These are phyloP conservation scores for Aspergillus ostianus DNA, from an alignment of 495 filamentous ascomycete genomes.

Conservation along the genomic window DNA sequence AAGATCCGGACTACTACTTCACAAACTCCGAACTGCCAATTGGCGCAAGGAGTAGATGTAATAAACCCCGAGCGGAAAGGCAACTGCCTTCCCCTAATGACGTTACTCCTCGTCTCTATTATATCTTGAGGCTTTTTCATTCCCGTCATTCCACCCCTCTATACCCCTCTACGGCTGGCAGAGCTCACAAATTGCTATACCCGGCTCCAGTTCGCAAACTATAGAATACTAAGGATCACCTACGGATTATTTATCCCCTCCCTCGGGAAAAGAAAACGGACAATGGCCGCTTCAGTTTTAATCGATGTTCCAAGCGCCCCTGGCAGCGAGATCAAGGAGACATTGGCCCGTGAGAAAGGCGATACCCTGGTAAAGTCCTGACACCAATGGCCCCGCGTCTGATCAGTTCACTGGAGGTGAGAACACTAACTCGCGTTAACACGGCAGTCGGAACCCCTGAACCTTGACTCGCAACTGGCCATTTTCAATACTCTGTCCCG, in stretches of 20 bases:
- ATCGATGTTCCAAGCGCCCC: conserved; percentile 3
- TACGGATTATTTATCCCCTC: neutral
- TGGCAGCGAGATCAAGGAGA: conserved; percentile 1
- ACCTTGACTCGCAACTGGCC: neutral
- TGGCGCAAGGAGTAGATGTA: neutral
- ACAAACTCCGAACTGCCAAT: conserved; percentile 3
- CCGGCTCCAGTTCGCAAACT: too few species aligned
- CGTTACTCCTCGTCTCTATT: conserved; percentile 1
- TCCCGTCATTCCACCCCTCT: neutral
- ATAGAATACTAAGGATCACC: neutral
- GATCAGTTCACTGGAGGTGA: conserved; percentile 1
- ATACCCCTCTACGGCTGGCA: too few species aligned
- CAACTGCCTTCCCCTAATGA: neutral
- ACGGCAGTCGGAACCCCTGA: neutral
- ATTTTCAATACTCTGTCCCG: conserved; percentile 8
- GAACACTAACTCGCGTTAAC: conserved; percentile 5
- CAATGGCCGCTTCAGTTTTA: conserved; percentile 1
- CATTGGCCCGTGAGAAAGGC: neutral
- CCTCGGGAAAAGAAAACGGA: neutral
- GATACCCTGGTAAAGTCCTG: conserved; percentile 2
- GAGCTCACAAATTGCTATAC: too few species aligned
- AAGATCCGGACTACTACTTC: conserved; percentile 1
- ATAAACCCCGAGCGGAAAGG: conserved; percentile 2
- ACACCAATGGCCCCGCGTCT: neutral
- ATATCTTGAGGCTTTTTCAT: conserved; percentile 3